These are phyloP conservation scores for Glycine latifolia DNA, from an alignment of 306 rosid species.

Conservation along the genomic window DNA sequence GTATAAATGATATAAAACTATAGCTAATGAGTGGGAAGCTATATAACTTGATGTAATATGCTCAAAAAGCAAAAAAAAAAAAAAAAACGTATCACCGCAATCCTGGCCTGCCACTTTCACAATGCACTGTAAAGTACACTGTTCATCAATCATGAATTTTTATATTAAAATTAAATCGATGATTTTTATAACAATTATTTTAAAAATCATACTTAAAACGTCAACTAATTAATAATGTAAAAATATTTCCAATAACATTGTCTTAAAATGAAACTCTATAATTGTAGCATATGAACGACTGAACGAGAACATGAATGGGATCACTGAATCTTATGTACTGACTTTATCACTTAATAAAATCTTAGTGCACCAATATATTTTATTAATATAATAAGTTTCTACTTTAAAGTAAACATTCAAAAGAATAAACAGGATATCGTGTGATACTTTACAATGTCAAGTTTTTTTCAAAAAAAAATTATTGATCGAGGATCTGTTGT, in stretches of 20 bases:
- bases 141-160: background rate
- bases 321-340: no score
- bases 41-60: no score
- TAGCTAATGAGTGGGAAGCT: no score
- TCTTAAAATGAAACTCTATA: background rate
- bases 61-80: no score
- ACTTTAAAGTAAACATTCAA: no score
- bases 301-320: no score
- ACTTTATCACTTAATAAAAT: background rate
- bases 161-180: background rate
- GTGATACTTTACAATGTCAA: background rate
- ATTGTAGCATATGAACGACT: no score
- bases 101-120: conserved; percentile 17
- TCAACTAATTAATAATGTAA: background rate
- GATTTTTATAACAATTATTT: background rate
- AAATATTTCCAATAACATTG: background rate
- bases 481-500: background rate
- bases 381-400: no score
- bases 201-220: background rate
- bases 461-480: background rate
- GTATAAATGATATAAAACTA: background rate
- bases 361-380: no score
- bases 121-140: background rate
- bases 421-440: background rate
- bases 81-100: background rate